phyloP scores from a whole-genome alignment of 352 stramenopile genomes.

The Pythium biforme region DNA sequence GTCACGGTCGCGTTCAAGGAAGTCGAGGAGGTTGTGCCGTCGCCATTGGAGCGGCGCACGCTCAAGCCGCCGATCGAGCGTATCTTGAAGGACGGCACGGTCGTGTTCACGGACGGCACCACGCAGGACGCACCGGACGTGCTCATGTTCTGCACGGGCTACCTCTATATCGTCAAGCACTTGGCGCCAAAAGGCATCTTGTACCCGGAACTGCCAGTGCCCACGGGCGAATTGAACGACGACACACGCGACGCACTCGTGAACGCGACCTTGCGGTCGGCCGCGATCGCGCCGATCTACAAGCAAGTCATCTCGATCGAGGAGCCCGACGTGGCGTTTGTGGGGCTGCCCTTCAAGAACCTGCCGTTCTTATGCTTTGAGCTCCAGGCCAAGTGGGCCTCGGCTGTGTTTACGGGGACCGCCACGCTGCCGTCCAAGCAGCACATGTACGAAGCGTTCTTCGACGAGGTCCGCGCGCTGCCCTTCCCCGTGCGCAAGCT shows the following conservation, averaged over 20 bases:
- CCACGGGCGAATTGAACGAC: slow-evolving; percentile 18
- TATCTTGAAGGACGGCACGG: slow-evolving; percentile 44
- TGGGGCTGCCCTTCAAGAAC: slow-evolving; percentile 74
- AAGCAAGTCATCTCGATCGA: slow-evolving; percentile 80
- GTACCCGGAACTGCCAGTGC: slow-evolving; percentile 30
- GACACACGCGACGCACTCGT: slow-evolving; percentile 35
- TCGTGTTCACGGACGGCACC: slow-evolving; percentile 65
- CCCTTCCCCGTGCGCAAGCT: slow-evolving; percentile 54
- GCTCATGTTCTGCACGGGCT: slow-evolving; percentile 80
- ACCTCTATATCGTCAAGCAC: slow-evolving; percentile 60
- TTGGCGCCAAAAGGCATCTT: slow-evolving; percentile 48
- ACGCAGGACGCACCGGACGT: slow-evolving; percentile 50
- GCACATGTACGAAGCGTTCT: slow-evolving; percentile 70
- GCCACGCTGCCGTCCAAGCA: slow-evolving; percentile 51
- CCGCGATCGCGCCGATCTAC: slow-evolving; percentile 63
- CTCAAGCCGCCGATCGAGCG: slow-evolving; percentile 59
- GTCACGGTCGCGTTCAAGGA: slow-evolving; percentile 56
- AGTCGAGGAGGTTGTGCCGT: not conserved
- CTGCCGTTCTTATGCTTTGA: slow-evolving; percentile 82
- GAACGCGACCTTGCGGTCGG: slow-evolving; percentile 28
- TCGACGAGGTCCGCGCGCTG: slow-evolving; percentile 39
- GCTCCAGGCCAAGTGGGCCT: slow-evolving; percentile 71
- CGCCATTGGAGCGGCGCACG: slow-evolving; percentile 26
- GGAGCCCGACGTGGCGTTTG: slow-evolving; percentile 66
- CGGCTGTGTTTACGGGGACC: slow-evolving; percentile 47